Base-by-base conservation (phyloP, 345 rosid species). In the Linum tenue region DNA sequence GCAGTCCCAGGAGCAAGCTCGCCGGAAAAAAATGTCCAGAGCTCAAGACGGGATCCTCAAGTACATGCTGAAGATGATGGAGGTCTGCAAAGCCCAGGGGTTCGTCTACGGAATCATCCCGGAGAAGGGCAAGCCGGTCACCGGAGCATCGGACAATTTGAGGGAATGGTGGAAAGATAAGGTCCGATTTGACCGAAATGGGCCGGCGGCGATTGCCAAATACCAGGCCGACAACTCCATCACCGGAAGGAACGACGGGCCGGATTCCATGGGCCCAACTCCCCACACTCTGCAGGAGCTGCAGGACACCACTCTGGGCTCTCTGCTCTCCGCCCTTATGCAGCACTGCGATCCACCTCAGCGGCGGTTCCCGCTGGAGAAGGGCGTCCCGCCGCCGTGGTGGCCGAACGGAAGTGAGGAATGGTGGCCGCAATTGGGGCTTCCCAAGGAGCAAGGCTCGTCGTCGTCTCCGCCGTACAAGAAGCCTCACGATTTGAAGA, bases 101-200 rank as follows among this genome's bases (percentile, higher is more conserved):
- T 92, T 92, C 62, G 98, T 92, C 14, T 92, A 85, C 55, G 97
- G 97, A 74, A 85, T 92, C 55, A 91, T 92, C 41, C 90, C 88
- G 0, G 95, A 90, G 78, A 86, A 90, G 56, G 96, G 99, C 17
- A 86, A 81, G 69, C 96, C 97, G 0, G 92, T 90, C 5, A 82
- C 92, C 1, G 99, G 97, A 1, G 84, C 95, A 41, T 90, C 99
- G 7, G 99, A 94, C 71, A 90, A 82, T 69, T 89, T 94, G 56
- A 83, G 95, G 37, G 99, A 81, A 60, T 94, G 99, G 99, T 94
- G 99, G 99, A 94, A 85, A 83, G 97, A 90, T 59, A 88, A 74
- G 67, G 99, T 94, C 66, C 76, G 91, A 80, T 94, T 94, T 66
- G 99, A 94, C 69, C 83, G 95, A 7, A 94, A 88, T 36, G 99